phyloP scores from a whole-genome alignment of 192 early-diverging fungal genomes.

The Spizellomyces punctatus region DNA sequence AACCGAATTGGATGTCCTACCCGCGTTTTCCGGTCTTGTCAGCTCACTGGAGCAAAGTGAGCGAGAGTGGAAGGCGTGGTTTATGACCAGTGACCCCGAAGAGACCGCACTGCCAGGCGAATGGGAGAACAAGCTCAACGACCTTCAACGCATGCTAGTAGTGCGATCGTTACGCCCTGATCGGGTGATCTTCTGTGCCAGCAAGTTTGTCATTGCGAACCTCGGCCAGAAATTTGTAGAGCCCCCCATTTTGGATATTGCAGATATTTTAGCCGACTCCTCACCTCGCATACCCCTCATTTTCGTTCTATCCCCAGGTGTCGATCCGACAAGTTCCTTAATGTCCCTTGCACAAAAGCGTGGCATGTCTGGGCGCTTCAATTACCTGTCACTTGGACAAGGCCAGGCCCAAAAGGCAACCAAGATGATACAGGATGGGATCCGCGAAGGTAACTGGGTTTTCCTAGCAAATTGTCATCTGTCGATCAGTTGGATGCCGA shows the following conservation, averaged over 20 bases:
- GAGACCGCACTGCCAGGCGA: slow-evolving; percentile 56
- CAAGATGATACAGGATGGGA: slow-evolving; percentile 59
- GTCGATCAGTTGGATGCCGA: slow-evolving; percentile 67
- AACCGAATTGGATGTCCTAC: slow-evolving; percentile 53
- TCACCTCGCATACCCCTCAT: slow-evolving; percentile 57
- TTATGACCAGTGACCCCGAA: slow-evolving; percentile 62
- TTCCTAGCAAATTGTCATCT: slow-evolving; percentile 69
- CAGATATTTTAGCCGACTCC: slow-evolving; percentile 60
- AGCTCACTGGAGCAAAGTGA: slow-evolving; percentile 65
- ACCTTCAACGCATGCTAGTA: slow-evolving; percentile 64
- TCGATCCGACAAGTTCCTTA: slow-evolving; percentile 55
- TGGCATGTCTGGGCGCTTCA: slow-evolving; percentile 54
- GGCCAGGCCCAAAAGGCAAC: slow-evolving; percentile 67
- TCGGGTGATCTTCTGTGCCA: slow-evolving; percentile 61
- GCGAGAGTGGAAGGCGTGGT: slow-evolving; percentile 65
- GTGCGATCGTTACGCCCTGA: slow-evolving; percentile 59
- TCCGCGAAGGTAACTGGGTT: slow-evolving; percentile 65
- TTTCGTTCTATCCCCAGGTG: slow-evolving; percentile 68
- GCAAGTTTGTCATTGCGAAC: slow-evolving; percentile 57
- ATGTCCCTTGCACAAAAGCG: slow-evolving; percentile 51
- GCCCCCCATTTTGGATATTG: slow-evolving; percentile 59
- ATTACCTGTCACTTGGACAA: slow-evolving; percentile 64
- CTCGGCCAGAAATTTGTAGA: slow-evolving; percentile 61
- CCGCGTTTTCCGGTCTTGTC: slow-evolving; percentile 54
- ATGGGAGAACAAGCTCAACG: slow-evolving; percentile 67